Evolutionary conservation across 257 asterid genomes (phyloP).

Genomic region (Eucommia ulmoides): DNA sequence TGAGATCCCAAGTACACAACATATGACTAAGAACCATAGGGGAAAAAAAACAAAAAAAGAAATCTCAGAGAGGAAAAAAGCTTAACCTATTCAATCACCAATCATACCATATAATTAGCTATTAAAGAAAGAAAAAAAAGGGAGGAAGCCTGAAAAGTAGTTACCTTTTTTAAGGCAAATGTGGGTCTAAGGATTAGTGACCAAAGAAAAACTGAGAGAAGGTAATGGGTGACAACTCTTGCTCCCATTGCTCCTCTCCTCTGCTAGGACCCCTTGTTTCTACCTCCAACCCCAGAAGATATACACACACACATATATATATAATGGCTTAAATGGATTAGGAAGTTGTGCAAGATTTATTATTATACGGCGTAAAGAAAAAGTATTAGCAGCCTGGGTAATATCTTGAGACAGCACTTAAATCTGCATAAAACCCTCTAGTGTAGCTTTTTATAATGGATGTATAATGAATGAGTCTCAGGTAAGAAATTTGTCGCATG

Average conservation of each 20-base stretch:
- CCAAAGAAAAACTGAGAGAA: constrained; percentile 14
- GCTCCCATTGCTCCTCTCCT: not conserved
- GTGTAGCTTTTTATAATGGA: too few relatives aligned
- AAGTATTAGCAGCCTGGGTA: too few relatives aligned
- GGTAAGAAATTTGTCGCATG: too few relatives aligned
- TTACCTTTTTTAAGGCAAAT: constrained; percentile 46
- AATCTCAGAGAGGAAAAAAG: not conserved
- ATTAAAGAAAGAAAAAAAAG: not conserved
- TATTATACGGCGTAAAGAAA: too few relatives aligned
- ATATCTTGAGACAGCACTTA: too few relatives aligned
- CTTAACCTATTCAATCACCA: not conserved
- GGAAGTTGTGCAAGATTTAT: too few relatives aligned
- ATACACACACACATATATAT: too few relatives aligned
- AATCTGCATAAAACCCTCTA: too few relatives aligned
- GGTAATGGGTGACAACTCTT: not conserved
- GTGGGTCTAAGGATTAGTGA: constrained; percentile 27
- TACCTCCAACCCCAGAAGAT: not conserved
- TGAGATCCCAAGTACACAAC: constrained; percentile 80
- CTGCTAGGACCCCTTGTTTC: not conserved
- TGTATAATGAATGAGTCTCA: too few relatives aligned
- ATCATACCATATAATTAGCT: not conserved
- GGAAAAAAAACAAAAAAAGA: not conserved
- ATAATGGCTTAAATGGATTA: too few relatives aligned
- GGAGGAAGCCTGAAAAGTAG: constrained; percentile 4
- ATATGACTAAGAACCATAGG: constrained; percentile 27